Evolutionary conservation across 768 basidiomycete species (phyloP), one percentile per base, ranked within the genome.

Genomic region (Rhodotorula diobovata): DNA sequence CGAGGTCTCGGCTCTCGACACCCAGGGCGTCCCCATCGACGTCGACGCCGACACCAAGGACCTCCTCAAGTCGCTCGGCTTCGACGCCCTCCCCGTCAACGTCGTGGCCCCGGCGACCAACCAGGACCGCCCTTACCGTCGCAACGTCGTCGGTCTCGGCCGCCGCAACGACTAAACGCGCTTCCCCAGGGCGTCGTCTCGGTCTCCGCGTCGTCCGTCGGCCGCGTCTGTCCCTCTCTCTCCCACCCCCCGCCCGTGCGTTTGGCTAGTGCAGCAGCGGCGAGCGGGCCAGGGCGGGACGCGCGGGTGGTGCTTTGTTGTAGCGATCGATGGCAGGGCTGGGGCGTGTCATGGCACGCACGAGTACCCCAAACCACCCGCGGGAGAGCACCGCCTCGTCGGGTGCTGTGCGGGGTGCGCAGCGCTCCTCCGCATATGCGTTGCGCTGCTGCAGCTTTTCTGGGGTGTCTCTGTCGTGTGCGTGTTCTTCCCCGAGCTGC

Each of bases 1-100:
- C 74, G 96, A 98, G 80, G 88, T 96, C 50, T 99, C 96, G 63
- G 96, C 96, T 51, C 90, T 99, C 75, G 90, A 94, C 81, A 87
- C 86, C 69, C 83, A 85, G 68, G 85, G 84, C 55, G 79, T 76
- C 61, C 89, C 89, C 56, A 84, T 97, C 66, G 89, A 93, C 81
- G 85, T 99, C 79, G 96, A 99, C 80, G 84, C 84, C 63, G 92
- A 95, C 77, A 98, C 96, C 81, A 93, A 95, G 86, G 90, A 87
- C 66, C 89, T 99, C 79, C 89, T 98, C 78, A 86, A 87, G 72
- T 83, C 89, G 45, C 87, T 99, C 81, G 95, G 96, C 87, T 93
- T 98, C 82, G 96, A 96, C 81, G 85, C 85, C n/a, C 88, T 99
- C 82, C 80, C 85, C 63, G 89, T 91, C 81, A 88, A 77, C 71